Evolutionary conservation across 83 land plant species (phyloP), one percentile per base, ranked within the genome.

Genomic region (Picea mariana): DNA sequence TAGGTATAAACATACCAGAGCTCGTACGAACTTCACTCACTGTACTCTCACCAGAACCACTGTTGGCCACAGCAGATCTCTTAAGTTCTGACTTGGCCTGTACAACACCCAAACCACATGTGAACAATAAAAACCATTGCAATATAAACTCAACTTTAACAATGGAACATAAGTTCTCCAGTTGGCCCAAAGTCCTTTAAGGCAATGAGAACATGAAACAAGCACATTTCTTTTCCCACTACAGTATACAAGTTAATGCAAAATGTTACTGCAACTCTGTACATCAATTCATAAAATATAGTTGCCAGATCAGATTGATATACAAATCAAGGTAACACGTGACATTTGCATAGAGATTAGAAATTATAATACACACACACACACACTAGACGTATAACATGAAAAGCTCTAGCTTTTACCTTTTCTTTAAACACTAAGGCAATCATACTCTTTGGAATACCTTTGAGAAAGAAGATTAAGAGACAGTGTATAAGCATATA

Each of bases 11-110:
- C 93, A 88, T 89, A 20, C 98, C 98, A 0, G 98, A 95, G 86
- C 97, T 94, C 17, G 97, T 95, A 60, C 98, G 88, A 80, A 94
- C 97, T 40, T 90, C 89, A 61, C 98, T 95, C 8, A 87, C 86
- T 82, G 72, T 88, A 81, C 97, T 91, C 72, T 94, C 81, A 34
- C 98, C 98, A 24, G 97, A 92, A 58, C 84, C 83, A 73, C 89
- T 94, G 79, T 95, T 95, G 2, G 95, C 95, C 63, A 95, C 97
- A 49, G 94, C 89, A 18, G 98, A 95, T 83, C 91, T 89, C 84
- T 88, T 85, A 84, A 95, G 87, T 87, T 90, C 91, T 55, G 88
- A 81, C 83, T 86, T 93, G 0, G 98, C 98, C 94, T 92, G 77
- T 44, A 73, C 20, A 73, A 17, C 77, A 73, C 47, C 12, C 58